Conservation (phyloP, 176 grass and related monocot species). For the Canna indica region DNA sequence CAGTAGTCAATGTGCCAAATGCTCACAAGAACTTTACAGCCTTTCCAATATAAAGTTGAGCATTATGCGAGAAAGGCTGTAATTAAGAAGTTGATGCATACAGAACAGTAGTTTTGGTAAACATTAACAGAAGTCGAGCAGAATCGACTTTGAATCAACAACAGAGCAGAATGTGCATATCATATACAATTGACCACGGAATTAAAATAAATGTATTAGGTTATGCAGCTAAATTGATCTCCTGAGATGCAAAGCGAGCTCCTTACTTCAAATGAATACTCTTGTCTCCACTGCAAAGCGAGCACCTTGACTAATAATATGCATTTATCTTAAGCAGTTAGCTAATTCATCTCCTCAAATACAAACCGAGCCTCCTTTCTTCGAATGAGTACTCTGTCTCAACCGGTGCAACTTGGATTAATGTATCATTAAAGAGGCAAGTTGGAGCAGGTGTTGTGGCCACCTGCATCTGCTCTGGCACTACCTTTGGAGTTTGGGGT, state of each 20-base stretch:
- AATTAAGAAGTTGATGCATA: no score
- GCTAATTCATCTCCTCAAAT: slow-evolving; percentile 26
- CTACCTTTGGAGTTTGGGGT: slow-evolving; percentile 32
- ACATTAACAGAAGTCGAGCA: neutral
- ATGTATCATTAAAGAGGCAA: slow-evolving; percentile 23
- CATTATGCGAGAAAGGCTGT: no score
- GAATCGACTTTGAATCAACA: slow-evolving; percentile 4
- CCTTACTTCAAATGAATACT: slow-evolving; percentile 62
- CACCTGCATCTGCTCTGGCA: slow-evolving; percentile 40
- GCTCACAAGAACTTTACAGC: no score
- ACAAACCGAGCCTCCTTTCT: slow-evolving; percentile 44
- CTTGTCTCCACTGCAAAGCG: slow-evolving; percentile 15
- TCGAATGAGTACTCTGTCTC: slow-evolving; percentile 47
- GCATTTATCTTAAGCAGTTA: no score
- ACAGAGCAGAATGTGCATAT: neutral
- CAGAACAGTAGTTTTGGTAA: neutral
- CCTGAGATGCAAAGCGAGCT: slow-evolving; percentile 34
- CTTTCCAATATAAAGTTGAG: no score
- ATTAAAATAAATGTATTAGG: no score
- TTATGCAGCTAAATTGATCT: slow-evolving; percentile 4
- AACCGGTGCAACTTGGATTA: slow-evolving; percentile 9
- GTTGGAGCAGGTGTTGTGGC: slow-evolving; percentile 32
- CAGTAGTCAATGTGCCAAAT: no score
- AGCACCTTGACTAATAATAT: no score
- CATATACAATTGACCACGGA: no score